These are phyloP conservation scores for Sugiyamaella xylanicola DNA, from an alignment of 1,139 yeast genomes.

Conservation along the genomic window DNA sequence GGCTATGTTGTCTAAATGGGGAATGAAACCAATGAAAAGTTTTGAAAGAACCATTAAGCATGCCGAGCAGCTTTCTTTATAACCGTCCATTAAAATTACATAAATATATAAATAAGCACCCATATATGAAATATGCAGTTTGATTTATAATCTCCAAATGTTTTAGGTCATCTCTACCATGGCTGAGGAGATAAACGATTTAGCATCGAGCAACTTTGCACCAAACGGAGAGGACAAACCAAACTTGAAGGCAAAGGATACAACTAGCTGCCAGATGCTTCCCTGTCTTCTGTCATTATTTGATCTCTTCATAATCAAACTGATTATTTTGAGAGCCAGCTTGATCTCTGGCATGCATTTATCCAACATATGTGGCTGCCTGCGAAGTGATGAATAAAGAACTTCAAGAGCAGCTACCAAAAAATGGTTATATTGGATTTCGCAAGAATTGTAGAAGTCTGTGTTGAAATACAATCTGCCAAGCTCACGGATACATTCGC, in stretches of 20 bases:
- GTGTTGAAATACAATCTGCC: conserved; percentile 31
- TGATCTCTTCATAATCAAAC: conserved; percentile 24
- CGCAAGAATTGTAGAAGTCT: conserved; percentile 32
- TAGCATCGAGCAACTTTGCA: conserved; percentile 9
- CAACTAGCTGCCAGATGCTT: conserved; percentile 29
- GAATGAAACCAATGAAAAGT: conserved; percentile 67
- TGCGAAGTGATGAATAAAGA: conserved; percentile 31
- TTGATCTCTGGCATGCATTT: conserved; percentile 27
- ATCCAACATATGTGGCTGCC: conserved; percentile 25
- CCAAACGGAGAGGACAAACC: conserved; percentile 26
- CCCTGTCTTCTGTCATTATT: conserved; percentile 25
- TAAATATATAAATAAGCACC: conserved; percentile 15
- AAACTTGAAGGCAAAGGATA: conserved; percentile 29
- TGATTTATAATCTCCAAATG: neutral
- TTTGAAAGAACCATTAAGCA: conserved; percentile 37
- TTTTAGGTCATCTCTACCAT: neutral
- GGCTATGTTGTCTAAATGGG: conserved; percentile 69
- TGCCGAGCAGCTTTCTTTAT: conserved; percentile 8
- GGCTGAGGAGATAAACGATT: too few species aligned
- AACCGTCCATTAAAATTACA: neutral
- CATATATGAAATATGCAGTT: neutral
- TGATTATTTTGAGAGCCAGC: conserved; percentile 27
- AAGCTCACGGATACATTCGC: conserved; percentile 35
- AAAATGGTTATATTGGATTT: conserved; percentile 36
- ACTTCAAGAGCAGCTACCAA: conserved; percentile 36